Conservation (phyloP, 768 basidiomycete genomes). For the Boletus rex-veris region DNA sequence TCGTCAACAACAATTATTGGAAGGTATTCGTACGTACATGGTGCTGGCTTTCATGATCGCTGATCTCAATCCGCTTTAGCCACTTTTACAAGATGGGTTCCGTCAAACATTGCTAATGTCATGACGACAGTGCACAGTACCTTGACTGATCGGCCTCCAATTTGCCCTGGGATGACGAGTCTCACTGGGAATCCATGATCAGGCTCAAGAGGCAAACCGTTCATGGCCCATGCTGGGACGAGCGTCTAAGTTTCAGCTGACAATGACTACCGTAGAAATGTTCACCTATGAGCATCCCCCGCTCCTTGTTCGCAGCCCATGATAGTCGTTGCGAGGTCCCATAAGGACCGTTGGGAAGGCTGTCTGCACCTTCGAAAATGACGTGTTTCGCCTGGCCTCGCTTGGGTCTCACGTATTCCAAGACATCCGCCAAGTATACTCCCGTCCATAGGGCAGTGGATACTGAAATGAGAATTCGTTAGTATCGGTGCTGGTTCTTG, state of each 20-base stretch:
- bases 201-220: constrained; percentile 53
- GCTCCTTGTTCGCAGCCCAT: constrained; percentile 43
- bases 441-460: constrained; percentile 60
- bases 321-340: constrained; percentile 49
- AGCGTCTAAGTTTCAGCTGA: background rate
- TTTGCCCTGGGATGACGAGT: constrained; percentile 59
- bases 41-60: constrained; percentile 49
- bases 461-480: constrained; percentile 20
- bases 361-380: constrained; percentile 57
- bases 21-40: constrained; percentile 29
- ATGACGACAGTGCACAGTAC: constrained; percentile 3
- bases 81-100: constrained; percentile 36
- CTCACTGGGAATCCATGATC: constrained; percentile 68
- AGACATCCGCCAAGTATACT: constrained; percentile 52
- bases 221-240: constrained; percentile 50
- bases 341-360: constrained; percentile 56
- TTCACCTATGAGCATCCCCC: constrained; percentile 48
- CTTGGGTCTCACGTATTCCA: constrained; percentile 43
- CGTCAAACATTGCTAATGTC: background rate
- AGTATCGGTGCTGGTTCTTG: background rate
- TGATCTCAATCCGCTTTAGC: constrained; percentile 53
- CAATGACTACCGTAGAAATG: background rate
- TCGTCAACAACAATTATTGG: background rate
- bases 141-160: constrained; percentile 57
- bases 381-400: constrained; percentile 43